These are phyloP conservation scores for Fonsecaea nubica DNA, from an alignment of 2,329 filamentous ascomycete genomes.

Conservation along the genomic window DNA sequence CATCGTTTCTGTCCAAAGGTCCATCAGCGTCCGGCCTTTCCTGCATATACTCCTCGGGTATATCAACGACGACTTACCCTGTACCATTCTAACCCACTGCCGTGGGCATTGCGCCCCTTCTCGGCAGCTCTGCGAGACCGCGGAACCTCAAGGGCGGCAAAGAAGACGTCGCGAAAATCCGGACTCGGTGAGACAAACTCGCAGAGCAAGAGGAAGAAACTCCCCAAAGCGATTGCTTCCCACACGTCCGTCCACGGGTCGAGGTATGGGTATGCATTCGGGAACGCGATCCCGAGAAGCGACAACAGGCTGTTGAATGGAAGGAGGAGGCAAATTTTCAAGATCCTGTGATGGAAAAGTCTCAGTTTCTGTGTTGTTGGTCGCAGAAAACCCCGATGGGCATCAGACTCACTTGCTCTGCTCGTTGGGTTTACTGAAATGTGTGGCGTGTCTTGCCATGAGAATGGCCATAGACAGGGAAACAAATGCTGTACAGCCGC, in stretches of 20 bases:
- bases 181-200: constrained; percentile 51
- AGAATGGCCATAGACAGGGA: constrained; percentile 43
- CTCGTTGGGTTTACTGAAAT: constrained; percentile 51
- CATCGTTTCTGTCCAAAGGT: constrained; percentile 42
- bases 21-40: background rate
- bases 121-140: constrained; percentile 41
- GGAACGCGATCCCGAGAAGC: constrained; percentile 50
- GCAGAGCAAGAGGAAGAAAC: constrained; percentile 55
- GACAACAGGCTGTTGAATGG: constrained; percentile 51
- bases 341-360: constrained; percentile 44
- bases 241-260: constrained; percentile 49
- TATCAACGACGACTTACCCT: constrained; percentile 37
- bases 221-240: constrained; percentile 51
- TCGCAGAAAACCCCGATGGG: background rate
- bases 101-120: constrained; percentile 37
- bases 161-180: constrained; percentile 46
- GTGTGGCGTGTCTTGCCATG: constrained; percentile 48
- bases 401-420: constrained; percentile 47
- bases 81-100: constrained; percentile 42
- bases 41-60: background rate
- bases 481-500: constrained; percentile 45
- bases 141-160: constrained; percentile 43
- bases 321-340: constrained; percentile 52
- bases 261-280: constrained; percentile 50
- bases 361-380: background rate